These are phyloP conservation scores for Boletus holoroseus DNA, from an alignment of 1,284 basidiomycete genomes.

Conservation along the genomic window DNA sequence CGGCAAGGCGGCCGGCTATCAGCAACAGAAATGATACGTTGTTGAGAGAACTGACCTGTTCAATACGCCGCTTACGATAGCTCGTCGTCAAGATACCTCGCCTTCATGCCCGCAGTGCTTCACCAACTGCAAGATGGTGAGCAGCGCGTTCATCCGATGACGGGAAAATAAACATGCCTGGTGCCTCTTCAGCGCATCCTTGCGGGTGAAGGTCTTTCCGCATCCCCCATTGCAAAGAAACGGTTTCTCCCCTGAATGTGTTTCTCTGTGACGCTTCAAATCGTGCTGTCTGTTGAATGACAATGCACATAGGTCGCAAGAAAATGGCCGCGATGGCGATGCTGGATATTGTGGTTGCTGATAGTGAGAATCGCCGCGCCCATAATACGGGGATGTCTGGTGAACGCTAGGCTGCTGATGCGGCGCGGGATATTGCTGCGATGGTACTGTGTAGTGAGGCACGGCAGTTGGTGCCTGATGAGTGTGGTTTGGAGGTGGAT, in stretches of 20 bases:
- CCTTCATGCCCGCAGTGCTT: constrained; percentile 71
- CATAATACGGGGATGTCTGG: constrained; percentile 27
- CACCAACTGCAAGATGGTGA: constrained; percentile 50
- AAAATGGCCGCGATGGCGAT: constrained; percentile 63
- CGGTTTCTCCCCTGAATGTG: constrained; percentile 75
- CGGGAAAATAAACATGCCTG: constrained; percentile 45
- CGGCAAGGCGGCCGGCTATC: constrained; percentile 12
- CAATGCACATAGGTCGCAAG: constrained; percentile 72
- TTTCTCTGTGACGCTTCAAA: constrained; percentile 73
- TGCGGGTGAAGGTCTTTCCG: constrained; percentile 77
- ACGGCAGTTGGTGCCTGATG: constrained; percentile 13
- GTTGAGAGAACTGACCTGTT: constrained; percentile 16
- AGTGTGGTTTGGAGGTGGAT: constrained; percentile 25
- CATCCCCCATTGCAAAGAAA: constrained; percentile 75
- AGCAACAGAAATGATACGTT: constrained; percentile 15
- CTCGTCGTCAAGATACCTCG: constrained; percentile 35
- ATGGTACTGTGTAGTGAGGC: constrained; percentile 28
- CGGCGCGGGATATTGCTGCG: constrained; percentile 26
- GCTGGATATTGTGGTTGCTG: constrained; percentile 50
- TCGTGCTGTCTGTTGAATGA: constrained; percentile 80
- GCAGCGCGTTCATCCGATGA: constrained; percentile 2
- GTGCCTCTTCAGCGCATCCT: constrained; percentile 76
- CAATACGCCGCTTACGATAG: constrained; percentile 20
- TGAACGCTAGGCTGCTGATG: constrained; percentile 20
- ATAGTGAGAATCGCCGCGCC: constrained; percentile 27